A percentile compares a stretch with the other conserved stretches of the same genome.
phyloP scores from a whole-genome alignment of 208 protist species.

The Trichomonas tenax region DNA sequence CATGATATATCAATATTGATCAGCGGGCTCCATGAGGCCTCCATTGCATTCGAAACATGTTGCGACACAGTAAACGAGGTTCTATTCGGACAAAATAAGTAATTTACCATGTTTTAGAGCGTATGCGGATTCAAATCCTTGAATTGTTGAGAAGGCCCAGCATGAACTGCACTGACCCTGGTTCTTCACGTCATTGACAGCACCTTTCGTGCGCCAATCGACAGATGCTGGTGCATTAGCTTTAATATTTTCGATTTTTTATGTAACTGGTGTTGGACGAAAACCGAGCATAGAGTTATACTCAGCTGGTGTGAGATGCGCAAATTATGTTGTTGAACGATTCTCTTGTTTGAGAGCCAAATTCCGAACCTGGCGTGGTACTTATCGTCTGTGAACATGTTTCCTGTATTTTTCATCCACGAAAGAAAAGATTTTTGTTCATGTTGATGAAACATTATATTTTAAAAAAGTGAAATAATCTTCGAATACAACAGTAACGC shows the following conservation, averaged over 20 bases:
- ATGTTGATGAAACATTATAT: not conserved
- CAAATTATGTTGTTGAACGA: not conserved
- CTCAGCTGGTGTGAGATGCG: not conserved
- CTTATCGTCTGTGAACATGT: no score
- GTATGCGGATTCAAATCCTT: constrained; percentile 29
- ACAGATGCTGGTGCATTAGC: not conserved
- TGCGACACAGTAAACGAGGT: constrained; percentile 25
- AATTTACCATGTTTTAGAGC: constrained; percentile 28
- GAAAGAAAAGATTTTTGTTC: not conserved
- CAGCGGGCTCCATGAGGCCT: not conserved
- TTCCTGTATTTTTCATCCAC: not conserved
- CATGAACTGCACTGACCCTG: constrained; percentile 51
- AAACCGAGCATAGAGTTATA: not conserved
- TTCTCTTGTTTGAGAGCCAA: not conserved
- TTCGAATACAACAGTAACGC: not conserved
- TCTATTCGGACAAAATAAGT: not conserved
- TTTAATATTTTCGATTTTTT: not conserved
- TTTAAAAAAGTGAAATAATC: not conserved
- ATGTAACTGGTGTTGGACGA: not conserved
- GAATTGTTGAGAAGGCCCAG: constrained; percentile 43
- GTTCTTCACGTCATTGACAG: constrained; percentile 45
- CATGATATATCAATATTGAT: not conserved
- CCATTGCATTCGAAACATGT: not conserved
- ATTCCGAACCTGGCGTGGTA: not conserved
- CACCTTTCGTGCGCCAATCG: constrained; percentile 42